phyloP scores from a whole-genome alignment of 345 rosid genomes.

The Boechera retrofracta region DNA sequence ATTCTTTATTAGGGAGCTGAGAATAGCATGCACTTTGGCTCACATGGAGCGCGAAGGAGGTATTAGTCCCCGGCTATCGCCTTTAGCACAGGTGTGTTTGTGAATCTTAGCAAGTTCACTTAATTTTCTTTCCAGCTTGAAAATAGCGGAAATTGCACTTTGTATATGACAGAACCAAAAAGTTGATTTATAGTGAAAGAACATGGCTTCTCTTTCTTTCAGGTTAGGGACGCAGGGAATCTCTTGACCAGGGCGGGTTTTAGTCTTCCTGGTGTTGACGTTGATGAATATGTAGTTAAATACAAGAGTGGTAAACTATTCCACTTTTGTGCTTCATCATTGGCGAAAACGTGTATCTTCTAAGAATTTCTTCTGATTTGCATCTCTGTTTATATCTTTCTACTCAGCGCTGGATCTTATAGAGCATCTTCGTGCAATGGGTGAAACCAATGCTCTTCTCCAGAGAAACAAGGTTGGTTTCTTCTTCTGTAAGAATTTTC shows the following conservation, averaged over 20 bases:
- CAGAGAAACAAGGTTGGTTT: conserved; percentile 69
- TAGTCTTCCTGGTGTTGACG: conserved; percentile 92
- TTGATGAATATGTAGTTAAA: conserved; percentile 86
- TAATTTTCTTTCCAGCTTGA: conserved; percentile 4
- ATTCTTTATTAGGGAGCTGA: conserved; percentile 66
- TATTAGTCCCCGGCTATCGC: conserved; percentile 90
- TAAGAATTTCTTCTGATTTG: conserved; percentile 3
- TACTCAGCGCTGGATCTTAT: conserved; percentile 84
- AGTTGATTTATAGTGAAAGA: neutral
- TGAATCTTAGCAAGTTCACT: neutral
- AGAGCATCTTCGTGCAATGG: conserved; percentile 96
- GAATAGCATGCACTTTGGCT: conserved; percentile 97
- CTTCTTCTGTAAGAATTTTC: neutral
- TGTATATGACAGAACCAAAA: conserved; percentile 3
- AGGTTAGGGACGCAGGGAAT: conserved; percentile 99
- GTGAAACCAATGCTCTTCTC: conserved; percentile 95
- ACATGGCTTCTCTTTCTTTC: conserved; percentile 25
- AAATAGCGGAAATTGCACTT: neutral
- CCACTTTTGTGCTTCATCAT: neutral
- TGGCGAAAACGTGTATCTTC: neutral
- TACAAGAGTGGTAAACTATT: conserved; percentile 73
- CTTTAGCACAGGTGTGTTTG: conserved; percentile 84
- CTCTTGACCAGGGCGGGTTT: conserved; percentile 96
- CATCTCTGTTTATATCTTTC: neutral
- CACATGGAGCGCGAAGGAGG: conserved; percentile 99